Evolutionary conservation across 345 rosid genomes (phyloP).

Genomic region (Rhodamnia argentea): DNA sequence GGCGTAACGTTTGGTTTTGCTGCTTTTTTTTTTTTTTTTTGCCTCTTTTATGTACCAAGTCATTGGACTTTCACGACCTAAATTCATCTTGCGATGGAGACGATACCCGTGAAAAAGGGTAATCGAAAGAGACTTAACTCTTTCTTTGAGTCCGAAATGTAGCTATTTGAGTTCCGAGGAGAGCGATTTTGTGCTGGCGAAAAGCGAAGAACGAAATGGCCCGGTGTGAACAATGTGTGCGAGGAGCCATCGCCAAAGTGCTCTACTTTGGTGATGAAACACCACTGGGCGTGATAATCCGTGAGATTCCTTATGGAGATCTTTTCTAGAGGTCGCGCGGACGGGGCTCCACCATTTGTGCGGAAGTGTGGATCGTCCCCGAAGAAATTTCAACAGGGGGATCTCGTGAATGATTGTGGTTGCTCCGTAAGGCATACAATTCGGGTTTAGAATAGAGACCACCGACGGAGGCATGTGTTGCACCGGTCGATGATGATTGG

Average conservation of each 20-base stretch:
- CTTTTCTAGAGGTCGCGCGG: background rate
- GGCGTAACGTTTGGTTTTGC: background rate
- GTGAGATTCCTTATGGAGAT: background rate
- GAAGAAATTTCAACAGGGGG: background rate
- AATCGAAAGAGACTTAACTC: background rate
- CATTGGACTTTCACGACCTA: background rate
- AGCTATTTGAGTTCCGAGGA: background rate
- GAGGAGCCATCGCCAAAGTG: background rate
- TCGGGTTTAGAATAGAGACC: no score
- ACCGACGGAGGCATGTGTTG: background rate
- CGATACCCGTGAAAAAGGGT: background rate
- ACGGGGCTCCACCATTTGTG: background rate
- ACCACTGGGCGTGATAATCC: background rate
- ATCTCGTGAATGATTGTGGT: background rate
- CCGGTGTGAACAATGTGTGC: background rate
- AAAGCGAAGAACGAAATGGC: background rate
- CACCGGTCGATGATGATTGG: background rate
- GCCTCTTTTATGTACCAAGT: background rate
- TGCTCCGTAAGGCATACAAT: background rate
- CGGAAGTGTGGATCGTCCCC: background rate
- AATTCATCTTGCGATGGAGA: background rate
- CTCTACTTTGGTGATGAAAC: background rate
- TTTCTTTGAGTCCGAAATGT: background rate
- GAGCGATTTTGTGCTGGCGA: background rate
- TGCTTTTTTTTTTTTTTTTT: background rate